phyloP scores from a whole-genome alignment of 2,329 filamentous ascomycete genomes.

The Passalora sequoiae region DNA sequence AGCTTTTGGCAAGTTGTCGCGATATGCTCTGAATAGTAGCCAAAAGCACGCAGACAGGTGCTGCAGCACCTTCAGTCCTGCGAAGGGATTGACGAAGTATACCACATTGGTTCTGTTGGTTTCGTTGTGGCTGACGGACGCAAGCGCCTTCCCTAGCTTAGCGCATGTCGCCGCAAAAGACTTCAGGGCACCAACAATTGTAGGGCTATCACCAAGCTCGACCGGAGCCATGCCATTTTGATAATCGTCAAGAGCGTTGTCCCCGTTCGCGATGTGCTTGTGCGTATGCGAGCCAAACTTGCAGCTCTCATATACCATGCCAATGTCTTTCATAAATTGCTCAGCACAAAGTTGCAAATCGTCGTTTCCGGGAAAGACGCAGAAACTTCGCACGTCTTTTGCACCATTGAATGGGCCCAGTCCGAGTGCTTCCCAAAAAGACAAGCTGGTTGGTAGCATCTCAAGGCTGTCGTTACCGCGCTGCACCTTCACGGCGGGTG shows the following conservation, averaged over 20 bases:
- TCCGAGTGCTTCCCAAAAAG: conserved; percentile 78
- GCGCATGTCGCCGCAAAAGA: conserved; percentile 24
- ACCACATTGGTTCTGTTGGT: conserved; percentile 58
- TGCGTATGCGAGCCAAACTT: conserved; percentile 60
- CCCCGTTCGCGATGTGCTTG: conserved; percentile 37
- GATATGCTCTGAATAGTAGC: conserved; percentile 63
- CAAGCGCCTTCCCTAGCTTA: conserved; percentile 27
- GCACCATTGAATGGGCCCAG: conserved; percentile 64
- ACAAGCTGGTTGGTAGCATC: conserved; percentile 66
- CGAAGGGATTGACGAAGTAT: conserved; percentile 67
- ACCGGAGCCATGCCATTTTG: conserved; percentile 38
- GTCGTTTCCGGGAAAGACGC: conserved; percentile 62
- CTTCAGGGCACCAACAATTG: conserved; percentile 19
- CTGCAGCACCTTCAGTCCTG: conserved; percentile 36
- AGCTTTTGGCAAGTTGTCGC: conserved; percentile 58
- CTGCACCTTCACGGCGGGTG: conserved; percentile 67
- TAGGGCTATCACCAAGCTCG: conserved; percentile 17
- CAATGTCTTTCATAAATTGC: conserved; percentile 62
- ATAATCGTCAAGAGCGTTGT: conserved; percentile 22
- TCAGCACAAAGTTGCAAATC: conserved; percentile 58
- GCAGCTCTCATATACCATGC: conserved; percentile 66
- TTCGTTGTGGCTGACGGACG: conserved; percentile 20
- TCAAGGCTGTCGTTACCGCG: conserved; percentile 66
- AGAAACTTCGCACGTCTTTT: conserved; percentile 67
- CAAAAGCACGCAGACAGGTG: conserved; percentile 72